These are phyloP conservation scores for Penicillium rolfsii DNA, from an alignment of 2,329 filamentous ascomycete species.

Conservation along the genomic window DNA sequence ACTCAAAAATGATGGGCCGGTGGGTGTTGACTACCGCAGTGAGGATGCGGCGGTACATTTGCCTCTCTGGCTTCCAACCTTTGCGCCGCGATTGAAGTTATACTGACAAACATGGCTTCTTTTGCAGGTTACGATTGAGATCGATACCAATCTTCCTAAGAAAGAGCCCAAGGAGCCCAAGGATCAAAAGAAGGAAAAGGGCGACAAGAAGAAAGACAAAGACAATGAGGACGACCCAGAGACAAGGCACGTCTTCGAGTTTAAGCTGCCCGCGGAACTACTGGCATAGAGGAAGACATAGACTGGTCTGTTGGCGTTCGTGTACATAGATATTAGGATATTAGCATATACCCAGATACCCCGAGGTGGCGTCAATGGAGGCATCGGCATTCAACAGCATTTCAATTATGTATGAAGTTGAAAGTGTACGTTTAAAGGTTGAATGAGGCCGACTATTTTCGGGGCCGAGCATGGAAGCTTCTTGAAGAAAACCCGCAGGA, in stretches of 20 bases:
- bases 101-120: slow-evolving; percentile 9
- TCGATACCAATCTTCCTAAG: slow-evolving; percentile 51
- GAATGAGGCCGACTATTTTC: slow-evolving; percentile 9
- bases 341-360: slow-evolving; percentile 11
- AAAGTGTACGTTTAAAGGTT: neutral
- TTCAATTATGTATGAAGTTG: neutral
- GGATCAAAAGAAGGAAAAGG: slow-evolving; percentile 14
- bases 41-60: slow-evolving; percentile 60
- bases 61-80: slow-evolving; percentile 32
- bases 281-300: slow-evolving; percentile 18
- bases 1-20: slow-evolving; percentile 81
- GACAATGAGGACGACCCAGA: slow-evolving; percentile 10
- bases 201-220: slow-evolving; percentile 17
- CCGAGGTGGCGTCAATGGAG: slow-evolving; percentile 4
- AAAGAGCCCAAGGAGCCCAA: slow-evolving; percentile 34
- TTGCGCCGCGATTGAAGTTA: slow-evolving; percentile 17
- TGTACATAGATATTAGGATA: slow-evolving; percentile 8
- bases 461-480: slow-evolving; percentile 44
- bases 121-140: slow-evolving; percentile 49
- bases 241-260: slow-evolving; percentile 27
- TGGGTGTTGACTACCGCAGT: slow-evolving; percentile 64
- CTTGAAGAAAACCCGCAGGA: slow-evolving; percentile 38
- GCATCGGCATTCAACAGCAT: neutral
- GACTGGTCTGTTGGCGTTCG: slow-evolving; percentile 11
- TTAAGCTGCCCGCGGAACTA: slow-evolving; percentile 32